Percentiles rank a stretch among this genome's conserved stretches.
These are phyloP conservation scores for Geotrichum australiense DNA, from an alignment of 1,139 yeast species.

Conservation along the genomic window DNA sequence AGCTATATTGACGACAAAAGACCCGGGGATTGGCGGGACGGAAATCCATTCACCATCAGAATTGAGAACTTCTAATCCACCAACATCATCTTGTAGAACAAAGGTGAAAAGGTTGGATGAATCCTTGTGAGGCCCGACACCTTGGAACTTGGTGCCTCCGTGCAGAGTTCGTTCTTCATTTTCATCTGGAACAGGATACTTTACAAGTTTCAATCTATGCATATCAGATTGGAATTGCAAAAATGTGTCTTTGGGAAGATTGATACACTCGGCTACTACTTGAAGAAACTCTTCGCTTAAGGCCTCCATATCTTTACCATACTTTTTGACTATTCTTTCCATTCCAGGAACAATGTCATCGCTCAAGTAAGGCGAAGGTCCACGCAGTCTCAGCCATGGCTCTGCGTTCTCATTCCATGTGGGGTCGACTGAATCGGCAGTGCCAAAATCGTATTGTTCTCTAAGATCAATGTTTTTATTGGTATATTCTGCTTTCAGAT, in stretches of 20 bases:
- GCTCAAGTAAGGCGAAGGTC: conserved; percentile 61
- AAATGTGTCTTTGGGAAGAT: conserved; percentile 41
- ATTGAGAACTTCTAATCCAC: conserved; percentile 56
- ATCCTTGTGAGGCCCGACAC: conserved; percentile 68
- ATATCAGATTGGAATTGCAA: conserved; percentile 40
- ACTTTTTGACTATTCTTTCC: conserved; percentile 40
- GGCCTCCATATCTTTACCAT: conserved; percentile 43
- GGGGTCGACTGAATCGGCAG: conserved; percentile 41
- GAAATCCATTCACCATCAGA: conserved; percentile 58
- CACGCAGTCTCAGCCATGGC: conserved; percentile 49
- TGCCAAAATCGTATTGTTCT: conserved; percentile 63
- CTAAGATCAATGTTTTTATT: conserved; percentile 55
- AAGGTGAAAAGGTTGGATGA: conserved; percentile 54
- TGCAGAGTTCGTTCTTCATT: conserved; percentile 17
- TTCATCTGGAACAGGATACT: conserved; percentile 30
- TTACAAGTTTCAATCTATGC: conserved; percentile 35
- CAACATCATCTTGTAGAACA: conserved; percentile 49
- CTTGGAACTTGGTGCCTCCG: conserved; percentile 40
- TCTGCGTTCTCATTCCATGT: conserved; percentile 23
- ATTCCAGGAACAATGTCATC: conserved; percentile 45
- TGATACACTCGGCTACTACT: conserved; percentile 51
- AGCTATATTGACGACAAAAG: conserved; percentile 36
- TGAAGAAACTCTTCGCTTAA: conserved; percentile 41
- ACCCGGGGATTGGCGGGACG: conserved; percentile 33
- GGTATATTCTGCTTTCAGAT: conserved; percentile 61